Conservation (phyloP, 2,329 filamentous ascomycete genomes). For the Ophiocordyceps robertsii region DNA sequence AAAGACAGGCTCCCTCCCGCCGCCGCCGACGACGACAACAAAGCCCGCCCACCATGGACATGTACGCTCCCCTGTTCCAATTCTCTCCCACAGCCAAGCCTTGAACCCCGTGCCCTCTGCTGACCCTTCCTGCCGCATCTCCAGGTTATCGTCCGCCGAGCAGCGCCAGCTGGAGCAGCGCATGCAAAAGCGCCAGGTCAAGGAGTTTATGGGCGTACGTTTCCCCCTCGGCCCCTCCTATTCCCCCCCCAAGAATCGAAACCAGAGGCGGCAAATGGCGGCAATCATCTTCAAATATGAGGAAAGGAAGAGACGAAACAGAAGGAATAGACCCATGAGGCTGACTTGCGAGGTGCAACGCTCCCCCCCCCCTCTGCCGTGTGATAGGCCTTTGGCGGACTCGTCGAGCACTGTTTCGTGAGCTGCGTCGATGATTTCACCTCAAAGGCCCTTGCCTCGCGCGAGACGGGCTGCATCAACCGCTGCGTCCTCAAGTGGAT, state of each 20-base stretch:
- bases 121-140: constrained; percentile 2
- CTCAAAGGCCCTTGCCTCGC: constrained; percentile 79
- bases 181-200: constrained; percentile 97
- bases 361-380: background rate
- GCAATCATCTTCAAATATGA: too few relatives aligned
- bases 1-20: background rate
- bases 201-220: constrained; percentile 94
- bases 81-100: background rate
- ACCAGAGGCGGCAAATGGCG: background rate
- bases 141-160: constrained; percentile 59
- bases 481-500: constrained; percentile 95
- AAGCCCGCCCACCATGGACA: constrained; percentile 5
- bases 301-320: too few relatives aligned
- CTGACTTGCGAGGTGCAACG: background rate
- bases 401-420: constrained; percentile 81
- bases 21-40: background rate
- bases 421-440: constrained; percentile 98
- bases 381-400: constrained; percentile 20
- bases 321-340: background rate
- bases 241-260: background rate
- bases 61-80: constrained; percentile 1
- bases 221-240: too few relatives aligned
- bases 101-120: background rate
- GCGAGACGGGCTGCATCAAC: constrained; percentile 84
- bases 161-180: constrained; percentile 86